Evolutionary conservation across 1,284 basidiomycete genomes (phyloP).

Genomic region (Phellopilus nigrolimitatus): DNA sequence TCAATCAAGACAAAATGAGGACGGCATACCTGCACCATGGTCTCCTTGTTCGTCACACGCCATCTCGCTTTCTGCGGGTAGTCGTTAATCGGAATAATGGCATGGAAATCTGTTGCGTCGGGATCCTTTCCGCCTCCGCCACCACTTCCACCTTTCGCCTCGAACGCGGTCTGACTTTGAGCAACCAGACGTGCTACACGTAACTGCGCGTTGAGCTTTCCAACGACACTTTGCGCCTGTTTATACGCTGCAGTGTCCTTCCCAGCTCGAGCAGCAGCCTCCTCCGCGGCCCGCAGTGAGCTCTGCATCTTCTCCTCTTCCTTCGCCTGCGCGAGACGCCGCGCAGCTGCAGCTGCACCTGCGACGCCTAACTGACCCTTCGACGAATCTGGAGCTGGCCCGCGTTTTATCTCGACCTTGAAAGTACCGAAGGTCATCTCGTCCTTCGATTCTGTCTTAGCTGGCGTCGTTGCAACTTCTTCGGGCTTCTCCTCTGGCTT

Average conservation of each 20-base stretch:
- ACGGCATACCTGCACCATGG: conserved; percentile 96
- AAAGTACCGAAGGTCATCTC: conserved; percentile 92
- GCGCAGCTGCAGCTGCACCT: conserved; percentile 63
- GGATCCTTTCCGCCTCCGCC: conserved; percentile 64
- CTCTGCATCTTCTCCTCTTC: conserved; percentile 76
- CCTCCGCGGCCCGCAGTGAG: conserved; percentile 73
- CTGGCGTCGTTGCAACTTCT: conserved; percentile 39
- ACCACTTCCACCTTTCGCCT: conserved; percentile 54
- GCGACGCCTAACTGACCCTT: conserved; percentile 68
- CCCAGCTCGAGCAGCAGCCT: conserved; percentile 76
- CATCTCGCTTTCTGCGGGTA: conserved; percentile 98
- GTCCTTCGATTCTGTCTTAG: conserved; percentile 41
- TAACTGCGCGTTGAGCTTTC: conserved; percentile 87
- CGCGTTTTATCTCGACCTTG: conserved; percentile 92
- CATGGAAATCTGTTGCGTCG: conserved; percentile 99
- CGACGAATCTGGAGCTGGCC: conserved; percentile 89
- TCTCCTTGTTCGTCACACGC: conserved; percentile 99
- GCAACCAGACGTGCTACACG: conserved; percentile 79
- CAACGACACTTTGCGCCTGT: conserved; percentile 82
- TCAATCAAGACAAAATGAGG: conserved; percentile 25
- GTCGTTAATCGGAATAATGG: conserved; percentile 97
- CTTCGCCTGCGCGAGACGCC: conserved; percentile 69
- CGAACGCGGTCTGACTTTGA: conserved; percentile 58
- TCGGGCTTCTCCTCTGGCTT: conserved; percentile 50
- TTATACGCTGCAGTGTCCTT: conserved; percentile 81